A percentile compares a stretch with the other conserved stretches of the same genome.
Evolutionary conservation across 2,329 filamentous ascomycete genomes (phyloP).

Genomic region (Dactylellina haptotyla): DNA sequence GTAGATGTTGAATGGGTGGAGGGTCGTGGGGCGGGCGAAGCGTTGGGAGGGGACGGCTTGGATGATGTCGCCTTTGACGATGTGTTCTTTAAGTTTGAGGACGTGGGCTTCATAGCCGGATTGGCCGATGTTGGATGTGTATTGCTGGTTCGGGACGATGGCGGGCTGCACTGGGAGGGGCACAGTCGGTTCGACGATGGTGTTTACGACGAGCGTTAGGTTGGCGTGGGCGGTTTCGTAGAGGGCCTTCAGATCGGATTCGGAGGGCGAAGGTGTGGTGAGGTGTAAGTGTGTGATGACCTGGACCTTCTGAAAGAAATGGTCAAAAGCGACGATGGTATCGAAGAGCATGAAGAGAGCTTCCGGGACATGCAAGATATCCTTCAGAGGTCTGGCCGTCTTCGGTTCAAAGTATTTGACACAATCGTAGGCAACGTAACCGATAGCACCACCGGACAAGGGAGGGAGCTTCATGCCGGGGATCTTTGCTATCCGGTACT

Average conservation of each 20-base stretch:
- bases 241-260: constrained; percentile 68
- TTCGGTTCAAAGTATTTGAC: constrained; percentile 98
- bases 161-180: constrained; percentile 80
- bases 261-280: constrained; percentile 66
- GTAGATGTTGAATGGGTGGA: constrained; percentile 99
- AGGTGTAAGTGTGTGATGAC: constrained; percentile 90
- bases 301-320: constrained; percentile 92
- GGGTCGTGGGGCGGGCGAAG: constrained; percentile 83
- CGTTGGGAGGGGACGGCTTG: constrained; percentile 96
- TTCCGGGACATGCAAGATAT: constrained; percentile 88
- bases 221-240: constrained; percentile 32
- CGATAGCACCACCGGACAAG: constrained; percentile 89
- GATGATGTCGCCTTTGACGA: constrained; percentile 91
- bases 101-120: constrained; percentile 93
- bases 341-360: constrained; percentile 97
- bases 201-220: constrained; percentile 31
- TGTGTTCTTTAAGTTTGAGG: constrained; percentile 85
- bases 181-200: constrained; percentile 58
- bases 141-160: constrained; percentile 78
- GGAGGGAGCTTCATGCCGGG: constrained; percentile 85
- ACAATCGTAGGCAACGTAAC: constrained; percentile 97
- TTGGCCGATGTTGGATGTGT: constrained; percentile 90
- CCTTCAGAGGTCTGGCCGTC: constrained; percentile 87
- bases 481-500: constrained; percentile 82
- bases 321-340: constrained; percentile 91